Evolutionary conservation across 148 eudicot genomes (phyloP), one percentile per base, ranked within the genome.

Genomic region (Mesembryanthemum crystallinum): DNA sequence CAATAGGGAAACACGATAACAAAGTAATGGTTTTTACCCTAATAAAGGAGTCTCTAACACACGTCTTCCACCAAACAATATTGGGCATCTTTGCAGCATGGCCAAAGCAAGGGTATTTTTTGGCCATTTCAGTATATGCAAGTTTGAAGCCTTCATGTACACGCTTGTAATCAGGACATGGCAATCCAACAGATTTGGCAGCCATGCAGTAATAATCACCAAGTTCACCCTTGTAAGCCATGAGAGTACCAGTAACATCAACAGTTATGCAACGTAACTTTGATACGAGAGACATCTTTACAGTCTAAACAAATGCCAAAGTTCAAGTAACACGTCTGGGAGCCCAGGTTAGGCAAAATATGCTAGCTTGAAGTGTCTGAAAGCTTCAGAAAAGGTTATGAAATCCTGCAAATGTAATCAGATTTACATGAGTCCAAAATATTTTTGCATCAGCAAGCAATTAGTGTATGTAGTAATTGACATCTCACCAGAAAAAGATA

Each of bases 191-290:
- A 72, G 99, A 85, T 83, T 92, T 95, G 71, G 99, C 99, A 55
- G 99, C 98, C 97, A 92, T 92, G 79, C 98, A 95, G 63, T 95
- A 95, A 71, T 92, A 92, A 78, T 92, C 99, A 67, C 99, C 99
- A 59, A 95, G 94, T 64, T 95, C 90, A 54, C 99, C 99, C 83
- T 92, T 92, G 87, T 92, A 95, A 55, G 97, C 99, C 62, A 92
- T 82, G 15, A 95, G 90, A 11, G 99, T 95, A 29, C 99, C 99
- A 33, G 99, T 95, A 37, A 90, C 99, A 84, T 95, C 99, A 79
- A 95, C 70, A 20, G 99, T 95, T 85, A 95, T 76, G 77, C 87
- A 91, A 8, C 92, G 89, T 66, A 94, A 78, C 77, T 86, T 95
- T 68, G 90, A 79, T 77, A 92, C 30, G 23, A 91, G 60, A 21